These are phyloP conservation scores for Solanum tarijense DNA, from an alignment of 257 asterid genomes.

Conservation along the genomic window DNA sequence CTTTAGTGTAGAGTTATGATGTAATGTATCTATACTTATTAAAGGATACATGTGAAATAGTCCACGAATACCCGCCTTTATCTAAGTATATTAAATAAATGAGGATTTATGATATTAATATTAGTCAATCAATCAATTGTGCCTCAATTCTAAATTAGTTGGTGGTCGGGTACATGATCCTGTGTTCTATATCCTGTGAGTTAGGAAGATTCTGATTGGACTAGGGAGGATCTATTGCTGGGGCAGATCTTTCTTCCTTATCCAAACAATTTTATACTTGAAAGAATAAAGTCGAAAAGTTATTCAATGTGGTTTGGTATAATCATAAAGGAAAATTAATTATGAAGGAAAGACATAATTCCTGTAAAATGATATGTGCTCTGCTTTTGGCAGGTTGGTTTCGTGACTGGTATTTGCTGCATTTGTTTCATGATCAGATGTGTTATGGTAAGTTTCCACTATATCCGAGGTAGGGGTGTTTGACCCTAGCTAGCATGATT, in stretches of 20 bases:
- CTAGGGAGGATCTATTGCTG: neutral
- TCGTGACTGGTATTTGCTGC: conserved; percentile 30
- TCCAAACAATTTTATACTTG: neutral
- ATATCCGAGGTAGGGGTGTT: neutral
- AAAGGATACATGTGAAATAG: neutral
- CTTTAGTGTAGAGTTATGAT: neutral
- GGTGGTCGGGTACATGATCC: neutral
- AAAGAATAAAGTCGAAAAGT: too few species aligned
- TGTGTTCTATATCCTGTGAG: neutral
- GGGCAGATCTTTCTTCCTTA: neutral
- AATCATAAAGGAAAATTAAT: neutral
- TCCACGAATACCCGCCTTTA: neutral
- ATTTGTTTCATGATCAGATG: conserved; percentile 34
- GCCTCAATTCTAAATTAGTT: neutral
- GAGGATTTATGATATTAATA: neutral
- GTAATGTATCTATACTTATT: neutral
- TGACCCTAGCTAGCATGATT: neutral
- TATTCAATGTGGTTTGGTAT: neutral
- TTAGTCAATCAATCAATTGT: neutral
- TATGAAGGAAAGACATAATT: neutral
- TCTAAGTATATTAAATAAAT: neutral
- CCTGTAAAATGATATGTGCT: neutral
- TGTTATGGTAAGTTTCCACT: conserved; percentile 19
- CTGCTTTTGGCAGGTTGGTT: conserved; percentile 24
- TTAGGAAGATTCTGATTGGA: neutral